These are phyloP conservation scores for Xylaria sp. DNA, from an alignment of 2,329 filamentous ascomycete species.

Conservation along the genomic window DNA sequence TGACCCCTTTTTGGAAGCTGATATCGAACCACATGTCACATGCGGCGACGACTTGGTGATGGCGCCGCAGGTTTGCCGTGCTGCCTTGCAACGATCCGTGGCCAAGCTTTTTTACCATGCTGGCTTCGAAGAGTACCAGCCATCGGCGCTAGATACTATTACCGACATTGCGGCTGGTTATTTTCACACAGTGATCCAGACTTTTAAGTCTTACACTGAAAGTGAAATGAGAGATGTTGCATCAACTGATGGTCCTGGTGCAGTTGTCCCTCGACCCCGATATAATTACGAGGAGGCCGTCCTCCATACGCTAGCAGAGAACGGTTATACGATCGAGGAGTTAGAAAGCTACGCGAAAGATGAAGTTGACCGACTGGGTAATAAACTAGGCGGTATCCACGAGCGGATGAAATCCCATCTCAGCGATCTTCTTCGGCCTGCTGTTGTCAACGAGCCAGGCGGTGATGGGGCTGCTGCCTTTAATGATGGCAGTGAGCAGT, in stretches of 20 bases:
- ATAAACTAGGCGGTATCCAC: constrained; percentile 77
- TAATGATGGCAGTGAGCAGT: constrained; percentile 95
- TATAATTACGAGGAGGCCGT: constrained; percentile 82
- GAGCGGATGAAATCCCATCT: constrained; percentile 93
- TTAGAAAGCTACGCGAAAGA: constrained; percentile 87
- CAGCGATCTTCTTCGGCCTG: constrained; percentile 86
- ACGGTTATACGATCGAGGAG: constrained; percentile 73
- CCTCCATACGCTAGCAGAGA: constrained; percentile 78
- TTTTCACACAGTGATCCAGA: constrained; percentile 75
- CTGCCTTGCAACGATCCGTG: constrained; percentile 82
- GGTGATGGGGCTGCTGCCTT: constrained; percentile 81
- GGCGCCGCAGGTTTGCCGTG: constrained; percentile 73
- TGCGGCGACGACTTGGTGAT: constrained; percentile 86
- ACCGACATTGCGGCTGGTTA: constrained; percentile 88
- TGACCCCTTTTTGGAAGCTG: constrained; percentile 79
- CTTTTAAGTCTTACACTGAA: constrained; percentile 78
- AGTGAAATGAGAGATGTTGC: constrained; percentile 65
- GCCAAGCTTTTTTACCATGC: constrained; percentile 94
- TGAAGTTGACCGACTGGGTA: constrained; percentile 79
- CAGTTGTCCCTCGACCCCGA: constrained; percentile 51
- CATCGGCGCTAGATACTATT: constrained; percentile 82
- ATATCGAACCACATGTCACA: constrained; percentile 83
- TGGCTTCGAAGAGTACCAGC: constrained; percentile 95
- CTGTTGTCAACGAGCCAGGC: constrained; percentile 66
- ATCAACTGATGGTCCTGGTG: constrained; percentile 36